Percentiles rank a stretch among this genome's conserved stretches.
Evolutionary conservation across 139 green algal species (phyloP).

Genomic region (Micractinium sp.): DNA sequence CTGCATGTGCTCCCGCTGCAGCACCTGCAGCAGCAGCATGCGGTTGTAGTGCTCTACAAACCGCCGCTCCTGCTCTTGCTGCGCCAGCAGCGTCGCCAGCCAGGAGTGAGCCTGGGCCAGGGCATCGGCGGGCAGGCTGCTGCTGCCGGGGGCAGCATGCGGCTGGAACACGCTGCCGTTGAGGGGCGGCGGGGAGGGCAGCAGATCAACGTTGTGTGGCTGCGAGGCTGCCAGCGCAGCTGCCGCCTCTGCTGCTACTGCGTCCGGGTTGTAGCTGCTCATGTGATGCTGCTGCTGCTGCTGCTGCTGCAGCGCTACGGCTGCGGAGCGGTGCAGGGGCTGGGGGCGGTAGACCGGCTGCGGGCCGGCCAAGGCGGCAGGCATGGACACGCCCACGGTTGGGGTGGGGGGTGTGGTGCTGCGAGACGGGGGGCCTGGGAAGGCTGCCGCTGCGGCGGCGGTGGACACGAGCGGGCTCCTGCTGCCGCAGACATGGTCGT

Average conservation of each 20-base stretch:
- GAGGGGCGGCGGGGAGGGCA: background rate
- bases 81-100: background rate
- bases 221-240: background rate
- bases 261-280: background rate
- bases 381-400: background rate
- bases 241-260: background rate
- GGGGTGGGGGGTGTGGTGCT: background rate
- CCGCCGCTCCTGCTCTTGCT: constrained; percentile 13
- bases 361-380: background rate
- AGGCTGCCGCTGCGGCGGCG: background rate
- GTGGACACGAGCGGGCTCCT: background rate
- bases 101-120: background rate
- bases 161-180: background rate
- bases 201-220: background rate
- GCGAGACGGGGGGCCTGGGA: background rate
- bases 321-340: background rate
- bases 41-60: constrained; percentile 6
- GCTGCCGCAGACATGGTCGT: background rate
- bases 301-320: background rate
- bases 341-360: background rate
- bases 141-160: background rate
- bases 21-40: constrained; percentile 4
- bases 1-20: background rate
- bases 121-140: background rate
- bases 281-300: constrained; percentile 3